Evolutionary conservation across 495 filamentous ascomycete species (phyloP), one percentile per base, ranked within the genome.

Genomic region (Jackrogersella minutella): DNA sequence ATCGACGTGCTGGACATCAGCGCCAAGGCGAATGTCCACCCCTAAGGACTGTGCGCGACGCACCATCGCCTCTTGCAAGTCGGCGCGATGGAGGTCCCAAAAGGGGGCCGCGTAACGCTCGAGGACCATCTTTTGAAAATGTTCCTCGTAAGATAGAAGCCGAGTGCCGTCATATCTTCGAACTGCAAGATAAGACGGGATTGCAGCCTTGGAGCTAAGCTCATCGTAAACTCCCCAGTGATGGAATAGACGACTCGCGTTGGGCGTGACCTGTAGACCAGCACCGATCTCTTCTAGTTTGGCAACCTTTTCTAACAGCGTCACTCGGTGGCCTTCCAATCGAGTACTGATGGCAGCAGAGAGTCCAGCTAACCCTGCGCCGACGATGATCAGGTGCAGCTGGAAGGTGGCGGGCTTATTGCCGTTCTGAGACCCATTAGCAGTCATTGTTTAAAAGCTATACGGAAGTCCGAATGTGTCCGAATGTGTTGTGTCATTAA

Each of bases 231-330:
- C 77, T 5, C 80, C 74, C 84, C 86, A 90, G 68, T 80, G 71
- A 21, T 78, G 69, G 53, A 88, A 78, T 0, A 88, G 77, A 13
- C 80, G 79, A 2, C 79, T 82, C 16, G 81, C 81, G 67, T 88
- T 88, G 3, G 85, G 85, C 1, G 84, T 86, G 50, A 88, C 78
- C 68, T 87, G 85, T 0, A 87, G 73, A 0, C 85, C 84, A 6
- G 84, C 84, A 16, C 73, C 74, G 6, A 77, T 52, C 57, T 77
- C 64, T 14, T 56, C 64, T 21, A 71, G 30, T 24, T 61, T 63
- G 9, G 53, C 34, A 24, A 62, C 39, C 28, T 62, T 67, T 49
- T 74, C 70, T 13, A 73, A 9, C 36, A 73, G 47, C 4, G 59
- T 72, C 10, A 73, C 68, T 11, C 41, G 64, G 28, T 73, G 71